These are phyloP conservation scores for Venturia asperata DNA, from an alignment of 2,329 filamentous ascomycete species.

Conservation along the genomic window DNA sequence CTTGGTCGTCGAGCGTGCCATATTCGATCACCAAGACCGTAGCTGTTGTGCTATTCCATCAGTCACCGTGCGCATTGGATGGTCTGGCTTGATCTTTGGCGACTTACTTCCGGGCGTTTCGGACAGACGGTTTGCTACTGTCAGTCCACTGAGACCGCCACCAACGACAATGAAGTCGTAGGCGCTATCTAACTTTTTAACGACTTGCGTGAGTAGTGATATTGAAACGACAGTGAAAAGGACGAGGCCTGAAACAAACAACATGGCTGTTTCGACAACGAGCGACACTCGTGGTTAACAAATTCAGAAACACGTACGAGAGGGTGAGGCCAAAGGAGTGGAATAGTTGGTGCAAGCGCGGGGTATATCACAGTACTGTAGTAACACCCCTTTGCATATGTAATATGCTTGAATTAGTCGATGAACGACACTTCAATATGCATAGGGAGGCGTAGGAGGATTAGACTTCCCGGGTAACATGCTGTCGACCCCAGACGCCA, in stretches of 20 bases:
- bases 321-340: no score
- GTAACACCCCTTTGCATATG: no score
- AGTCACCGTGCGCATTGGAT: neutral
- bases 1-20: neutral
- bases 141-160: conserved; percentile 47
- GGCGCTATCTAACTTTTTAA: neutral
- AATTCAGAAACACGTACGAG: no score
- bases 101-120: conserved; percentile 26
- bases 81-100: neutral
- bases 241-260: neutral
- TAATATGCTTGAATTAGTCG: no score
- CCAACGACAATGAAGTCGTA: conserved; percentile 40
- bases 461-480: no score
- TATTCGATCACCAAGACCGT: neutral
- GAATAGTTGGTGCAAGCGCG: no score
- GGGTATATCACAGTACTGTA: no score
- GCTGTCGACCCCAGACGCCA: no score
- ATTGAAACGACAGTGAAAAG: neutral
- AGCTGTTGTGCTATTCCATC: neutral
- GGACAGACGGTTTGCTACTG: conserved; percentile 45
- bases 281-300: neutral
- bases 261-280: neutral
- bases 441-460: no score
- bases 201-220: neutral
- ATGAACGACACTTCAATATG: no score